phyloP scores from a whole-genome alignment of 371 early-diverging fungal species.

The Polyrhizophydium stewartii region DNA sequence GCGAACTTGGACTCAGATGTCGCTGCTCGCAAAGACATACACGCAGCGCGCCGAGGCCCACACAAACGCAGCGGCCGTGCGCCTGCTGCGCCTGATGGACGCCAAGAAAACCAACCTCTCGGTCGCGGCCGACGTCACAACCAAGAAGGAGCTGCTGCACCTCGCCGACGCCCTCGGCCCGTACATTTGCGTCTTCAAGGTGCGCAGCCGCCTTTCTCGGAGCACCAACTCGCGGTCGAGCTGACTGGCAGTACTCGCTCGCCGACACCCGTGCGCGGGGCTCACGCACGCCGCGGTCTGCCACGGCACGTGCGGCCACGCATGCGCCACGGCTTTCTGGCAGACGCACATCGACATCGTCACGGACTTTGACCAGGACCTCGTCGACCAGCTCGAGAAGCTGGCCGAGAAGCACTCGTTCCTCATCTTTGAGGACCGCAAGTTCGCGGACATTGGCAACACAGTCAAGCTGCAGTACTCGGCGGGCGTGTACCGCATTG shows the following conservation, averaged over 20 bases:
- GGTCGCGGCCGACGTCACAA: constrained; percentile 85
- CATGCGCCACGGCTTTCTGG: no score
- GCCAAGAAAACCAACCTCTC: constrained; percentile 88
- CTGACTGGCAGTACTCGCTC: neutral
- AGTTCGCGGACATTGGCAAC: constrained; percentile 90
- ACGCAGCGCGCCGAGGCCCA: constrained; percentile 50
- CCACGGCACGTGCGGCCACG: no score
- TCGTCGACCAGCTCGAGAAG: constrained; percentile 64
- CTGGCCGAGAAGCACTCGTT: constrained; percentile 86
- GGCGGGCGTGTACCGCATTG: constrained; percentile 85
- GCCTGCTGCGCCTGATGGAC: constrained; percentile 81
- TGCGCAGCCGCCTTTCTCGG: constrained; percentile 17
- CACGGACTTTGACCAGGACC: constrained; percentile 82
- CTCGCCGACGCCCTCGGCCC: constrained; percentile 89
- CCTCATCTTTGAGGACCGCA: constrained; percentile 96
- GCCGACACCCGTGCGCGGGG: no score
- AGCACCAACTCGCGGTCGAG: neutral
- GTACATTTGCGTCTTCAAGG: constrained; percentile 90
- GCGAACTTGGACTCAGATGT: neutral
- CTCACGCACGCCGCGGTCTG: no score
- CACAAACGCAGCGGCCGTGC: constrained; percentile 63
- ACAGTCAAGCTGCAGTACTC: constrained; percentile 93
- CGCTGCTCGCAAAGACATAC: constrained; percentile 34
- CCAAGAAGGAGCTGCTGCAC: constrained; percentile 76
- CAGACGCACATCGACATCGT: constrained; percentile 94